phyloP scores from a whole-genome alignment of 2,329 filamentous ascomycete species.

The Talaromyces sp. region DNA sequence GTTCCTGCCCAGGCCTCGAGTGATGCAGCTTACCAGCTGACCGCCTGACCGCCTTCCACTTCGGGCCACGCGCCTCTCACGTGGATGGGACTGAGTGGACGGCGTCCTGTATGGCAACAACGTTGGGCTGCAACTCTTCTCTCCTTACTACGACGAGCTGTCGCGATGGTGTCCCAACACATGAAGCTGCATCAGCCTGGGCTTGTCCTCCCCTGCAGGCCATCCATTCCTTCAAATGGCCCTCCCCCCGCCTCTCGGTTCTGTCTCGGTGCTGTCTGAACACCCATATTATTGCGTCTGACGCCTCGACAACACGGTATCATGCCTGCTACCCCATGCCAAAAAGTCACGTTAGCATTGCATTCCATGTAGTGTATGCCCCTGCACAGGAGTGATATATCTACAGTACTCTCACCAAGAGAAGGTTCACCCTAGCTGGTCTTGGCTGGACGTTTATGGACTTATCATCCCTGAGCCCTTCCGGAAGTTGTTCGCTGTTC shows the following conservation, averaged over 20 bases:
- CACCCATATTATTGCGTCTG: neutral
- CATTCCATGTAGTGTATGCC: neutral
- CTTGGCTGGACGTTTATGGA: neutral
- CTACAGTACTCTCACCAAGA: neutral
- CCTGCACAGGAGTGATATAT: neutral
- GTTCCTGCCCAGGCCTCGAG: conserved; percentile 3
- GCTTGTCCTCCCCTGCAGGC: neutral
- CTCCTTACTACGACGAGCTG: neutral
- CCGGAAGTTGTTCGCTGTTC: neutral
- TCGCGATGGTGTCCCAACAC: neutral
- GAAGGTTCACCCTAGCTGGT: neutral
- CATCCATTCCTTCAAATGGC: neutral
- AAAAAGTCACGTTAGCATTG: neutral
- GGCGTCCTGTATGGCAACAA: conserved; percentile 12
- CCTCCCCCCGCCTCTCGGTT: neutral
- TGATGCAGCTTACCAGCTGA: neutral
- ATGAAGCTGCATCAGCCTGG: neutral
- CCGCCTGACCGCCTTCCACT: neutral
- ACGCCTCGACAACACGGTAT: neutral
- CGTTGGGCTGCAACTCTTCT: conserved; percentile 12
- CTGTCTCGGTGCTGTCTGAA: neutral
- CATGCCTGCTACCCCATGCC: neutral
- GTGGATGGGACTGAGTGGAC: neutral
- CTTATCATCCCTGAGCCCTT: neutral
- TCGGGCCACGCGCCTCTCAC: neutral